Evolutionary conservation across 2,329 filamentous ascomycete genomes (phyloP), one percentile per base, ranked within the genome.

Genomic region (Paraconiothyrium sp.): DNA sequence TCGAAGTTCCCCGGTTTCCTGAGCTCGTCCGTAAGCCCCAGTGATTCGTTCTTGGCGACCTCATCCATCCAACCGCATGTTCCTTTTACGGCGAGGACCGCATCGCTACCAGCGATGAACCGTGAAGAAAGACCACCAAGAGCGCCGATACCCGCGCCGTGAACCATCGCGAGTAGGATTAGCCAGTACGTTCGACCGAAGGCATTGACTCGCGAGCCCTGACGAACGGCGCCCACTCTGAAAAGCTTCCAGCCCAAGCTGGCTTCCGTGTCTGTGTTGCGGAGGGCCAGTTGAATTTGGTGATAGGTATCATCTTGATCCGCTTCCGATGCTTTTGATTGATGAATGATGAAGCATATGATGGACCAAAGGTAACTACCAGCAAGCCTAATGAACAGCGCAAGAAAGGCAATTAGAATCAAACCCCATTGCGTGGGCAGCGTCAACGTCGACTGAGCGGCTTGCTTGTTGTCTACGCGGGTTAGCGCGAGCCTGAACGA

Each of bases 261-360:
- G 4, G 51, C 43, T 58, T 60, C 54, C n/a, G 24, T 44, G 14
- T 65, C 62, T 13, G 60, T 58, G 41, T 67, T 67, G 50, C 64
- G 64, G 8, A 65, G 49, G 13, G 61, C 47, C 13, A 67, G 34
- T 50, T 67, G 64, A 14, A 59, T 41, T n/a, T 67, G 64, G 54
- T 67, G 62, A 32, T 65, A 58, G 14, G 62, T 56, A 46, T 67
- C 64, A 55, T 67, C 64, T 35, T 63, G 59, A 10, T 9, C 6
- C n/a, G 13, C 27, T 14, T 49, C 34, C 13, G 64, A 61, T 5
- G 64, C 54, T 2, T 61, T 61, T 14, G 50, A 13, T 41, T 67
- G 64, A 39, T 64, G 60, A 22, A 65, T 51, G 13, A 39, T 27
- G 43, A 64, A 67, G 35, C 56, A 61, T 9, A 67, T 49, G 2